Evolutionary conservation across 78 protist genomes (phyloP).

Genomic region (Chrysochromulina parva): DNA sequence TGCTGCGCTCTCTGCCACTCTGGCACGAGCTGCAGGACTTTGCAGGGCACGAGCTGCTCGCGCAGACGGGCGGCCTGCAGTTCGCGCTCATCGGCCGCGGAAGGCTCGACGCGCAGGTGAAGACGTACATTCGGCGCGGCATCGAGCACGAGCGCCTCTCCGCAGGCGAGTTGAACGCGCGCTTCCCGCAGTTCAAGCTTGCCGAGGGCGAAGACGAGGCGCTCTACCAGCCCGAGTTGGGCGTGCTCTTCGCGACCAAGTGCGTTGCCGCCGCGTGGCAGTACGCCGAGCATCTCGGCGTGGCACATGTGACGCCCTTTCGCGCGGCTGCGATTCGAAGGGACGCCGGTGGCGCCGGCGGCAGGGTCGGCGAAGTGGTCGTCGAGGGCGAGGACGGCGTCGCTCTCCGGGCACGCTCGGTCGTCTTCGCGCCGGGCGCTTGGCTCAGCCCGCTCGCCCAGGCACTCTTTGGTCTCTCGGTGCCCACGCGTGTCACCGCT

Average conservation of each 20-base stretch:
- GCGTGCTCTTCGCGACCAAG: not conserved
- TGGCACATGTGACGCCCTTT: not conserved
- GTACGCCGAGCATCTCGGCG: not conserved
- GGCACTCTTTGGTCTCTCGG: not conserved
- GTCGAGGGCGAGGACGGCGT: not conserved
- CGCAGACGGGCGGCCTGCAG: not conserved
- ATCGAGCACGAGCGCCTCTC: not conserved
- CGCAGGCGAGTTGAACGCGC: not conserved
- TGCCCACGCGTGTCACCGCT: conserved; percentile 4
- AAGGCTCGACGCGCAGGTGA: not conserved
- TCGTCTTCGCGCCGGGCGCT: not conserved
- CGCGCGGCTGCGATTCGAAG: not conserved
- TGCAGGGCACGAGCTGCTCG: not conserved
- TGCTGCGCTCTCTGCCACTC: not conserved
- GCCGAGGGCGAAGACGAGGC: not conserved
- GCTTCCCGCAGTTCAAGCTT: not conserved
- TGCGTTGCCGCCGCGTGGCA: not conserved
- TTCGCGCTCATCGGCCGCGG: not conserved
- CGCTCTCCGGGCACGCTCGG: not conserved
- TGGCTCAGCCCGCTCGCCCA: not conserved
- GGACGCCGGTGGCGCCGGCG: not conserved
- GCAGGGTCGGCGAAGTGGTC: not conserved
- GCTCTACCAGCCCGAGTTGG: not conserved
- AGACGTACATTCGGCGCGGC: not conserved
- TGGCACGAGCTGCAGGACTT: not conserved